Base-by-base conservation (phyloP, 1,284 basidiomycete genomes). In the Malassezia caprae region DNA sequence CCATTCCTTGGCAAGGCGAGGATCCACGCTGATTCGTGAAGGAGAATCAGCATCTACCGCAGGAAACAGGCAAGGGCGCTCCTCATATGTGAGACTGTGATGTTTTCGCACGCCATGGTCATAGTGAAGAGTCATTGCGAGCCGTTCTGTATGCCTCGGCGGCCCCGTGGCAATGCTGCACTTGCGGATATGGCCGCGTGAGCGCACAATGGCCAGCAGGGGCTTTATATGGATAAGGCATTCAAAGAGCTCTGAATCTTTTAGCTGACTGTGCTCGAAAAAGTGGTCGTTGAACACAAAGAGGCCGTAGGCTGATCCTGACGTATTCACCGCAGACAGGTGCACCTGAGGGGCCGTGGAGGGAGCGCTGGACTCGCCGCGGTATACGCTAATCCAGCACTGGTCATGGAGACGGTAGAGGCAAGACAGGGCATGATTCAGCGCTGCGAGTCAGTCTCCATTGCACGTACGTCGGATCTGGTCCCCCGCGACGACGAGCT, bases 291-390 rank as follows among this genome's bases (percentile, higher is more conserved):
- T 58, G 42, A 69, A 62, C 17, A 55, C 51, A 27, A 71, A 68
- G 39, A 63, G 52, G 55, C 61, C 64, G 23, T 69, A 71, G 3
- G 67, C 69, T 27, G 69, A 71, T 26, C 64, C 60, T 41, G 67
- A 58, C 2, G 64, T 41, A 31, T 71, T 71, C 54, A 71, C 68
- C 2, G 66, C 60, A 4, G 62, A 62, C 4, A 69, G 54, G 10
- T 67, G 62, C 3, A 71, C 56, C 53, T 67, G 54, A 15, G 32
- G 41, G 15, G 4, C 12, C 15, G 46, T 8, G 23, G 46, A 34
- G 19, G 12, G 44, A 2, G 44, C 8, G 32, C 35, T 41, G 28
- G 40, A 37, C n/a, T 42, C 49, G 30, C 56, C 40, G 10, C 40
- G 48, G 15, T 48, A 24, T 21, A 21, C 46, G 30, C 45, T 45